These are phyloP conservation scores for Penicillium brasilianum DNA, from an alignment of 2,329 filamentous ascomycete genomes.

Conservation along the genomic window DNA sequence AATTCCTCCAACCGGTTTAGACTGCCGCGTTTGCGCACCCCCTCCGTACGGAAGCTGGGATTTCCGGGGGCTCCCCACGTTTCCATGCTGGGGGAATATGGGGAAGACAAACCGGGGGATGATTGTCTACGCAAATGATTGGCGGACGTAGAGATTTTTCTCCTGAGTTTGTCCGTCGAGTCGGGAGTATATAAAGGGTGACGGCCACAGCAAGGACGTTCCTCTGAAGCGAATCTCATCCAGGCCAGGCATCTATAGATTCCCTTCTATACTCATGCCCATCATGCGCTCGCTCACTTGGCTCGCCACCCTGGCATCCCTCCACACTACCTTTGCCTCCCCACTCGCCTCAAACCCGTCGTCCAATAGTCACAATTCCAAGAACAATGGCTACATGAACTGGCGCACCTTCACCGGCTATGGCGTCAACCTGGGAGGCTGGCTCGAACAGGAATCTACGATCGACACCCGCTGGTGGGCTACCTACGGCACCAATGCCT, in stretches of 20 bases:
- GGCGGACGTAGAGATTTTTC: background rate
- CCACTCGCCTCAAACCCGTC: background rate
- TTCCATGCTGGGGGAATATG: background rate
- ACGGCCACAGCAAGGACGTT: background rate
- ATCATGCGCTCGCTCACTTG: constrained; percentile 6
- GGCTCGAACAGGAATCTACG: constrained; percentile 34
- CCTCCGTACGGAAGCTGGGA: background rate
- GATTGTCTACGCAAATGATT: background rate
- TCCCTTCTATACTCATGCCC: background rate
- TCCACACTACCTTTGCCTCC: background rate
- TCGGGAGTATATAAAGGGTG: background rate
- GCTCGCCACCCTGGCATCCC: constrained; percentile 2
- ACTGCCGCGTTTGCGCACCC: background rate
- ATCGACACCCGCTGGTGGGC: constrained; percentile 32
- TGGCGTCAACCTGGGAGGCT: constrained; percentile 34
- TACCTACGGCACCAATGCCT: constrained; percentile 25
- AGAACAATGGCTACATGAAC: constrained; percentile 21
- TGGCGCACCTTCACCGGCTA: constrained; percentile 28
- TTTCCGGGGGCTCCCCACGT: background rate
- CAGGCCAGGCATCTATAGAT: background rate
- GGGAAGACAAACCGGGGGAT: background rate
- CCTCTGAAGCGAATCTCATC: background rate
- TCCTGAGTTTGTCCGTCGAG: background rate
- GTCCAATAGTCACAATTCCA: background rate
- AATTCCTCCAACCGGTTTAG: background rate